Conservation (phyloP, 345 rosid genomes). For the Bruguiera gymnorhiza region DNA sequence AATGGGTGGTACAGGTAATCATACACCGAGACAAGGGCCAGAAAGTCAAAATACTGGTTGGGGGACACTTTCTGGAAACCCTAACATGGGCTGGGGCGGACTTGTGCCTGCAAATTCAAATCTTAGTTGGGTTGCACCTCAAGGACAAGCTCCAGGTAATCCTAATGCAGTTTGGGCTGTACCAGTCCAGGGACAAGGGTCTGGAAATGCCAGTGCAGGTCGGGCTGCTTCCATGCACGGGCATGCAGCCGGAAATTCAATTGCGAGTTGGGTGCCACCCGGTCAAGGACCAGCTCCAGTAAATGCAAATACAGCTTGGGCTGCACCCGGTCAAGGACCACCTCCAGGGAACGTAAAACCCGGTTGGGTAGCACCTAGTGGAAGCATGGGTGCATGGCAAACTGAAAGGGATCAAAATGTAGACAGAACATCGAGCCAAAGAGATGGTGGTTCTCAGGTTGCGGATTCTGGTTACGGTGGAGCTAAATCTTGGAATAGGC, state of each 20-base stretch:
- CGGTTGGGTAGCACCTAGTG: constrained; percentile 31
- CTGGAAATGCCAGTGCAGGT: constrained; percentile 44
- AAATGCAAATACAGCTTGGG: constrained; percentile 47
- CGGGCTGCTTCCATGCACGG: constrained; percentile 54
- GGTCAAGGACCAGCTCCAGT: constrained; percentile 43
- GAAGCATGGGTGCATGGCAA: constrained; percentile 50
- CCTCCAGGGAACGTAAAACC: constrained; percentile 34
- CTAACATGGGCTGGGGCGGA: constrained; percentile 63
- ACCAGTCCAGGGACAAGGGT: constrained; percentile 51
- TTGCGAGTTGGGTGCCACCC: constrained; percentile 49
- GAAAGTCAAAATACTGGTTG: constrained; percentile 53
- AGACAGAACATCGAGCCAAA: constrained; percentile 43
- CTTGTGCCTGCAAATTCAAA: constrained; percentile 49
- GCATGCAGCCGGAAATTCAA: constrained; percentile 36
- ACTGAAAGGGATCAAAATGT: constrained; percentile 51
- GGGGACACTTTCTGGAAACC: constrained; percentile 53
- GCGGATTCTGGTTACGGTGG: constrained; percentile 58
- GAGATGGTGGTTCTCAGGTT: constrained; percentile 42
- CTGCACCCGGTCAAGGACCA: constrained; percentile 46
- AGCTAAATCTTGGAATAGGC: constrained; percentile 52
- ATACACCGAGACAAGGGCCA: constrained; percentile 36
- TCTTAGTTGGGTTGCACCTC: constrained; percentile 51
- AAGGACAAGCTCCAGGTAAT: constrained; percentile 42
- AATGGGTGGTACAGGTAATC: constrained; percentile 35
- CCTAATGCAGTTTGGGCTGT: constrained; percentile 49